Base-by-base conservation (phyloP, 2,329 filamentous ascomycete species). In the Pseudogymnoascus sp. region DNA sequence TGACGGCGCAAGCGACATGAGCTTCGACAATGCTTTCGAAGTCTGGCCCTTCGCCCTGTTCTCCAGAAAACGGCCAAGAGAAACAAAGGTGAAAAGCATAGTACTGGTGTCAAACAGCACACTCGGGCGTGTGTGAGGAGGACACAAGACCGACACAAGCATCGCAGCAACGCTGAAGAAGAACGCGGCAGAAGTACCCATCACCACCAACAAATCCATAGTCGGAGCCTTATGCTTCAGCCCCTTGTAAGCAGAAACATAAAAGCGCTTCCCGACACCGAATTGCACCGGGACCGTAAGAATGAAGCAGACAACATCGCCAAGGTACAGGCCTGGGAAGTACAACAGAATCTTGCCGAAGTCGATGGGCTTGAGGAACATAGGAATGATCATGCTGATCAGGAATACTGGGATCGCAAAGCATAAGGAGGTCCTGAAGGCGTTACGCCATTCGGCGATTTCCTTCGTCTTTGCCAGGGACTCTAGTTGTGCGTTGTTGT, bases 41-140 rank as follows among this genome's bases (percentile, higher is more conserved):
- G 95, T 99, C 77, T 98, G 91, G 0, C 95, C 95, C 78, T 98
- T 99, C 62, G 95, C 95, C 16, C 88, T 82, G 74, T 98, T 99
- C 77, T 99, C 95, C 16, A 99, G 78, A 78, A 90, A 99, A 37
- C 95, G 88, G 3, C 95, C 92, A 2, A 99, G 79, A 1, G 90
- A 92, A 75, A 97, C 92, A 74, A 99, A 98, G 0, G 92, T 96
- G 75, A 99, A 93, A 62, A 99, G 82, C 95, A 98, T 99, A 21
- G 92, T 96, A 77, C 93, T 97, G 1, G 95, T 99, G 73, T 99
- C 95, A 71, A 99, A 99, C 14, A 97, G 90, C 1, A 92, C 97
- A 67, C 86, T 88, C 0, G 95, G 95, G 60, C 90, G 85, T 2
- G 82, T 84, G 73, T 98, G 92, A 6, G 92, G 90, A 21, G 85